Percentiles rank a stretch among this genome's conserved stretches.
Conservation (phyloP, 176 grass and related monocot genomes). For the Phyllostachys edulis region DNA sequence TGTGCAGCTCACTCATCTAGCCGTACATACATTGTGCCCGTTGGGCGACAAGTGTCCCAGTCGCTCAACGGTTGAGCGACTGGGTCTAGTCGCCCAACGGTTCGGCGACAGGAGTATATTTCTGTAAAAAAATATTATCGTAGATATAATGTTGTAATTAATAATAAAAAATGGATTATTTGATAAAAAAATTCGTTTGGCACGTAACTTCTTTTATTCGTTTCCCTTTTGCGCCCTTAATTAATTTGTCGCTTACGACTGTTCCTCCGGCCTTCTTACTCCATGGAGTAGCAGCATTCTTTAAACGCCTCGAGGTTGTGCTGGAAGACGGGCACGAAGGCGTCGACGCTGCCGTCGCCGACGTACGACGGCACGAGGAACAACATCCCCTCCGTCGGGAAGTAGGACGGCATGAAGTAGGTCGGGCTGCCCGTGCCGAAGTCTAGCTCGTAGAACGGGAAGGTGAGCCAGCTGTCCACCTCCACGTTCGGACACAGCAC, state of each 20-base stretch:
- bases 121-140: no score
- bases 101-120: no score
- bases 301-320: slow-evolving; percentile 67
- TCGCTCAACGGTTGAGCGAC: no score
- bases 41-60: no score
- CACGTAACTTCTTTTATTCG: background rate
- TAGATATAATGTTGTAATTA: no score
- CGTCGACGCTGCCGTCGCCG: slow-evolving; percentile 78
- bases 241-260: fast-evolving
- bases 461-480: slow-evolving; percentile 79
- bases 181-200: no score
- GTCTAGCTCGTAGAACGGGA: slow-evolving; percentile 76
- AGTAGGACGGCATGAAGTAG: slow-evolving; percentile 84
- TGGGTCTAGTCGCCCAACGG: no score
- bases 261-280: slow-evolving; percentile 9
- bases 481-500: slow-evolving; percentile 63
- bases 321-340: slow-evolving; percentile 61
- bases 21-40: no score
- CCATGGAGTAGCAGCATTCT: slow-evolving; percentile 47
- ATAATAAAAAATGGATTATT: no score
- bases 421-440: slow-evolving; percentile 60
- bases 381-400: slow-evolving; percentile 61
- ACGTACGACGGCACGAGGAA: slow-evolving; percentile 57
- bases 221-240: background rate
- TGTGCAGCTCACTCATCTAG: no score